Evolutionary conservation across 495 filamentous ascomycete species (phyloP).

Genomic region (Evansstolkia leycettana): DNA sequence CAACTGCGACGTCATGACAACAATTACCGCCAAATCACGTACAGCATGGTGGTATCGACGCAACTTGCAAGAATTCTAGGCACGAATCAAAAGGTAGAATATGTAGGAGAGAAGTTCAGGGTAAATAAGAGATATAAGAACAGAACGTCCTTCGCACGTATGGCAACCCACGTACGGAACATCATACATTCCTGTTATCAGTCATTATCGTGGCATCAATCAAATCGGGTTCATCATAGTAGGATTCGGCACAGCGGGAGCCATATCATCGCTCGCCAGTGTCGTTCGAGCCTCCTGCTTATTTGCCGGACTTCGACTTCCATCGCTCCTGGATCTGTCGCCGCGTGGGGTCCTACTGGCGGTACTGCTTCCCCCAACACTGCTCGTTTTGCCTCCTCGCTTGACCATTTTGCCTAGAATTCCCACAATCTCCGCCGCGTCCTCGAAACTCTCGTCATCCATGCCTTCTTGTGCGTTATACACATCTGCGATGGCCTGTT

Average conservation of each 20-base stretch:
- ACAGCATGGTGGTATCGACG: no score
- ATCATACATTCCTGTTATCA: no score
- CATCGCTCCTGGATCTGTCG: constrained; percentile 21
- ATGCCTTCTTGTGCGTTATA: constrained; percentile 85
- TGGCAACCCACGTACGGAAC: no score
- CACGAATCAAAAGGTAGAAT: no score
- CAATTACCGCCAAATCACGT: no score
- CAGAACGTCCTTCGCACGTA: no score
- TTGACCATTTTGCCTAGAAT: constrained; percentile 70
- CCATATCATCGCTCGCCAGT: constrained; percentile 4
- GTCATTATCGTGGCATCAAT: constrained; percentile 6
- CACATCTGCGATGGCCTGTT: constrained; percentile 75
- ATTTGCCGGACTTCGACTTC: constrained; percentile 13
- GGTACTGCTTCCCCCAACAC: constrained; percentile 19
- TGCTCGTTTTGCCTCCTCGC: constrained; percentile 35
- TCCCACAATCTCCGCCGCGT: constrained; percentile 63
- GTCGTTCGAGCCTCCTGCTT: neutral
- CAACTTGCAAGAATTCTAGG: no score
- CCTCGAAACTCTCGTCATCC: constrained; percentile 79
- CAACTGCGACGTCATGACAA: no score
- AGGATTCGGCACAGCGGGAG: constrained; percentile 21
- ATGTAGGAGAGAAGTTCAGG: no score
- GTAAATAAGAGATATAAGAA: no score
- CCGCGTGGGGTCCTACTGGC: constrained; percentile 14
- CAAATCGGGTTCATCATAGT: constrained; percentile 33